Percentiles rank a stretch among this genome's conserved stretches.
Conservation (phyloP, 805 yeast genomes). For the Candida andamanensis region DNA sequence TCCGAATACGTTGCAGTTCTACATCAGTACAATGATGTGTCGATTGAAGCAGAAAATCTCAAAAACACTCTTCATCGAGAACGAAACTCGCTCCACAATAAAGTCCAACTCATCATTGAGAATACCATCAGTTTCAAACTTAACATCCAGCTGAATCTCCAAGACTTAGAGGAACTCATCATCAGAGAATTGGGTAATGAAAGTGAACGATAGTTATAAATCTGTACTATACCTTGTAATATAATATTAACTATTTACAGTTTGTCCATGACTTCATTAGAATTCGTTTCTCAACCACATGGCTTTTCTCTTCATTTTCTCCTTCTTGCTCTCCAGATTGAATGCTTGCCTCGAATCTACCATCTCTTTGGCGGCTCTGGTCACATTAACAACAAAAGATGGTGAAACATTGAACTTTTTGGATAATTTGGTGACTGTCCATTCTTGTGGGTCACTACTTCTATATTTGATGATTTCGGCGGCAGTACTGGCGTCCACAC, state of each 20-base stretch:
- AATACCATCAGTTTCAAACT: conserved; percentile 60
- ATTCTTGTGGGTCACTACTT: conserved; percentile 49
- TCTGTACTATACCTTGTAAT: conserved; percentile 1
- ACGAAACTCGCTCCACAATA: conserved; percentile 45
- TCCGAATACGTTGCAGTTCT: conserved; percentile 47
- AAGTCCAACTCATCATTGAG: conserved; percentile 55
- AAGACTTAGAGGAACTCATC: conserved; percentile 49
- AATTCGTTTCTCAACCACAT: conserved; percentile 61
- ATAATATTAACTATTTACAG: conserved; percentile 7
- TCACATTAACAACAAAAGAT: conserved; percentile 8
- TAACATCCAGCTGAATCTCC: conserved; percentile 59
- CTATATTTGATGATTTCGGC: conserved; percentile 55
- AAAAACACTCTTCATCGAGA: conserved; percentile 42
- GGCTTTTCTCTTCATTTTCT: conserved; percentile 53
- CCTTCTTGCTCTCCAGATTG: conserved; percentile 22
- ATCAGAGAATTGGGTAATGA: conserved; percentile 17
- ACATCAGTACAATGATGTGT: conserved; percentile 43
- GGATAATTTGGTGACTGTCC: conserved; percentile 63
- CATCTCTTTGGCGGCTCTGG: conserved; percentile 27
- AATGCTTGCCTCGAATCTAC: conserved; percentile 27
- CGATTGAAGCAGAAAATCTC: conserved; percentile 48
- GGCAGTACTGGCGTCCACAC: conserved; percentile 53
- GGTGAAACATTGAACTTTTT: conserved; percentile 50
- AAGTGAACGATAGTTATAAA: conserved; percentile 1
- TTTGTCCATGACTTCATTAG: conserved; percentile 10